phyloP scores from a whole-genome alignment of 106 monocot genomes.

The Vanilla planifolia region DNA sequence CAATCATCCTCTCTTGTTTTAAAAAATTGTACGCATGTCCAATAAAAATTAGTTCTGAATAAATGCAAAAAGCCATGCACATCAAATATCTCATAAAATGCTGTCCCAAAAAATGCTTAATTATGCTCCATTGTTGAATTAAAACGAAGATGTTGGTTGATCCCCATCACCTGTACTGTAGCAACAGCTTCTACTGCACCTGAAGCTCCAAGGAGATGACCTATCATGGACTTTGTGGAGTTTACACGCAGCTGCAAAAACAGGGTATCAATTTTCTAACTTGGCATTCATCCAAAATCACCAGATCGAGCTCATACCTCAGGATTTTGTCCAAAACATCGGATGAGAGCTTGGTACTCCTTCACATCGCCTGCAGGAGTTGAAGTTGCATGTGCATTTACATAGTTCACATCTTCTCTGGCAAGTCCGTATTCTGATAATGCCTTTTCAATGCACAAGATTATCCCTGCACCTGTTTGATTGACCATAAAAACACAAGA shows the following conservation, averaged over 20 bases:
- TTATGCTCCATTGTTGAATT: neutral
- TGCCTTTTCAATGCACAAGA: slow-evolving; percentile 85
- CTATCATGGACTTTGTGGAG: slow-evolving; percentile 98
- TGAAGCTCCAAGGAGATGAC: slow-evolving; percentile 90
- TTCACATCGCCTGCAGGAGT: slow-evolving; percentile 87
- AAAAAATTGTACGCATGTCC: too few relatives aligned
- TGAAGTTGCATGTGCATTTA: slow-evolving; percentile 99
- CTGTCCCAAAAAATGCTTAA: too few relatives aligned
- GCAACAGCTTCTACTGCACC: slow-evolving; percentile 98
- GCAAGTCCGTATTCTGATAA: slow-evolving; percentile 71
- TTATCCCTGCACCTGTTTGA: slow-evolving; percentile 64
- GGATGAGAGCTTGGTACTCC: slow-evolving; percentile 80
- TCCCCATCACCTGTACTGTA: slow-evolving; percentile 51
- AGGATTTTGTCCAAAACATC: slow-evolving; percentile 73
- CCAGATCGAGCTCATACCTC: slow-evolving; percentile 36
- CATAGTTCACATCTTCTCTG: slow-evolving; percentile 90
- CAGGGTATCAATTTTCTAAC: neutral
- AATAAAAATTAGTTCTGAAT: too few relatives aligned
- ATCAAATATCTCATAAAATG: too few relatives aligned
- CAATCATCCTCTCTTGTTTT: too few relatives aligned
- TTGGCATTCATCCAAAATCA: neutral
- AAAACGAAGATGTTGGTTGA: neutral
- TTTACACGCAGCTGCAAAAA: slow-evolving; percentile 35
- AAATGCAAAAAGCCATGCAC: too few relatives aligned
- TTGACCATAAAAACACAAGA: neutral